A percentile compares a stretch with the other conserved stretches of the same genome.
phyloP scores from a whole-genome alignment of 2,329 filamentous ascomycete genomes.

The Ceratocystis cubensis region DNA sequence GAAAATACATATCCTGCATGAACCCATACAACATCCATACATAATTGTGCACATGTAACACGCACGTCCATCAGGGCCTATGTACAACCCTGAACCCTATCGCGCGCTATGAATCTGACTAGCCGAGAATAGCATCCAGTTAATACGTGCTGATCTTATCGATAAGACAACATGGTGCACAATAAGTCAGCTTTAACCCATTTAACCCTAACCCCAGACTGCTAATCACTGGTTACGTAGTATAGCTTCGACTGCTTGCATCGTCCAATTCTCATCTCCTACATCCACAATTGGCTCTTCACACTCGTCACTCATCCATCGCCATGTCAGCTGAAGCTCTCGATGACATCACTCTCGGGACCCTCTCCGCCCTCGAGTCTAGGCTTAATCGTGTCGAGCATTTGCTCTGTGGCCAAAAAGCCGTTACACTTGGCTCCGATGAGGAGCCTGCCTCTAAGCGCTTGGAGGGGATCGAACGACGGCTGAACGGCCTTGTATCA shows the following conservation, averaged over 20 bases:
- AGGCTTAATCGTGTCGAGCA: conserved; percentile 50
- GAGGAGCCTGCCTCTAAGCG: conserved; percentile 33
- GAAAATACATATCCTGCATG: too few relatives aligned
- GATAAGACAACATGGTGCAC: background rate
- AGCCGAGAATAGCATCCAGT: too few relatives aligned
- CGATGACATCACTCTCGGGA: conserved; percentile 42
- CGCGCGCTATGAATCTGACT: too few relatives aligned
- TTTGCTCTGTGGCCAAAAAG: conserved; percentile 38
- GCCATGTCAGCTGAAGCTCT: conserved; percentile 30
- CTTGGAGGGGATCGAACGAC: conserved; percentile 41
- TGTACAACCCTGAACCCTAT: too few relatives aligned
- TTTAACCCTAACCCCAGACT: accelerated
- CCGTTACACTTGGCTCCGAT: conserved; percentile 25
- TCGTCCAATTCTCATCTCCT: background rate
- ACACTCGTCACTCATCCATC: background rate
- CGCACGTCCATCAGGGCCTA: too few relatives aligned
- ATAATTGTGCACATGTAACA: background rate
- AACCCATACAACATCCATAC: background rate
- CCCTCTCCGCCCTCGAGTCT: conserved; percentile 44
- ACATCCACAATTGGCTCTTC: background rate
- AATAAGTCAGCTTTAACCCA: background rate
- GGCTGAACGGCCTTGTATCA: conserved; percentile 39
- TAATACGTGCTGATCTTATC: background rate
- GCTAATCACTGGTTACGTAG: background rate
- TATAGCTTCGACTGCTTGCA: background rate